Evolutionary conservation across 257 asterid species (phyloP).

Genomic region (Nicotiana obtusifolia): DNA sequence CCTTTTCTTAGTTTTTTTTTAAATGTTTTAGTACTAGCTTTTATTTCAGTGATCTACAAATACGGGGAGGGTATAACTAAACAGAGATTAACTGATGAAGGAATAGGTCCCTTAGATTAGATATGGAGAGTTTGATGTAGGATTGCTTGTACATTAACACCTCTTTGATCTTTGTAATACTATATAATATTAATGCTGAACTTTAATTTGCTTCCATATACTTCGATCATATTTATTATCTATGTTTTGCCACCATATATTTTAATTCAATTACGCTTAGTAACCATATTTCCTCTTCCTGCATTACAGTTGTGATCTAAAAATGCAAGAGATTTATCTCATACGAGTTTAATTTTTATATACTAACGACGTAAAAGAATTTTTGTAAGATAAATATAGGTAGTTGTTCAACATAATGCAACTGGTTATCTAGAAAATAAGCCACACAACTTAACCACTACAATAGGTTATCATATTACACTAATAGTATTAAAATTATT

Average conservation of each 20-base stretch:
- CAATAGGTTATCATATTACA: too few relatives aligned
- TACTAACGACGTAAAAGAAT: too few relatives aligned
- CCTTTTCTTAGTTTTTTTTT: neutral
- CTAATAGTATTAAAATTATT: too few relatives aligned
- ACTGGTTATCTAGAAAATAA: too few relatives aligned
- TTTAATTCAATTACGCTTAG: neutral
- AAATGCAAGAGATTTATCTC: neutral
- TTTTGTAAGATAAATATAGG: too few relatives aligned
- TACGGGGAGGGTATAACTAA: conserved; percentile 20
- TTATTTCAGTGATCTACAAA: neutral
- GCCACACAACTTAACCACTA: too few relatives aligned
- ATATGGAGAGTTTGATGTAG: conserved; percentile 12
- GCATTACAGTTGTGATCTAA: neutral
- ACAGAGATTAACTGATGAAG: conserved; percentile 6
- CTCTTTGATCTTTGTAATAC: conserved; percentile 14
- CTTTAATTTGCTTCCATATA: neutral
- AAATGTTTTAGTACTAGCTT: neutral
- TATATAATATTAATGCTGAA: neutral
- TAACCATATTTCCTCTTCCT: neutral
- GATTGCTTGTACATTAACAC: conserved; percentile 15
- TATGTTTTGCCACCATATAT: neutral
- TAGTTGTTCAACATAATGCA: too few relatives aligned
- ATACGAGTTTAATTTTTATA: neutral
- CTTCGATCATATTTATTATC: neutral
- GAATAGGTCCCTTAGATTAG: conserved; percentile 16